Base-by-base conservation (phyloP, 1,139 yeast species). In the Diutina neorugosa region DNA sequence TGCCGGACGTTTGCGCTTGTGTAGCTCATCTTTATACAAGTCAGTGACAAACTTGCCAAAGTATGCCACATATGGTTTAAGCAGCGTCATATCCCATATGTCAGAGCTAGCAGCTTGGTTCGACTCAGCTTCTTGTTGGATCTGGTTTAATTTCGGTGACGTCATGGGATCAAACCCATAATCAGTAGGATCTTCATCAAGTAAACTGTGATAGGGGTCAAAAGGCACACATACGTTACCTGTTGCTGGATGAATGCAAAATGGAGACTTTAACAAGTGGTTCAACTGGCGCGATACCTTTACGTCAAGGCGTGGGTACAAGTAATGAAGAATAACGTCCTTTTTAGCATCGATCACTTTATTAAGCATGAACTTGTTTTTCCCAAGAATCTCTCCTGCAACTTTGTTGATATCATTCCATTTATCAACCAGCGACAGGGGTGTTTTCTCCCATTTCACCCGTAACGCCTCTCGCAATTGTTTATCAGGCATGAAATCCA, bases 141-240 rank as follows among this genome's bases (percentile, higher is more conserved):
- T 67, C 52, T 72, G 72, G 52, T 81, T 70, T 54, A 91, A 73
- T 53, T 84, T 87, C 8, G 98, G 98, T 0, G 96, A 93, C 14
- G 71, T 74, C 60, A 77, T 77, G 1, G 98, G 98, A 60, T 85
- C 82, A 63, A 93, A 93, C 1, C 81, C 80, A 54, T 78, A 74
- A 56, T 72, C 77, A 57, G 73, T 74, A 1, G 67, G 69, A 9
- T 58, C 54, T 54, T 70, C 65, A n/a, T 63, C 66, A 2, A 70
- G 64, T 34, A 73, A 60, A 57, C 78, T 60, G 63, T 65, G 42
- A 58, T 63, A 21, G 1, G 87, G 81, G 62, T 84, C 87, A 61
- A 93, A 90, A 0, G 98, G 97, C 7, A 94, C 97, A 80, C 98
- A 93, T 4, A 93, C 87, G 61, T 90, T 86, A n/a, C 97, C 98